Conservation (phyloP, 768 basidiomycete genomes). For the Hericium rajendrae region DNA sequence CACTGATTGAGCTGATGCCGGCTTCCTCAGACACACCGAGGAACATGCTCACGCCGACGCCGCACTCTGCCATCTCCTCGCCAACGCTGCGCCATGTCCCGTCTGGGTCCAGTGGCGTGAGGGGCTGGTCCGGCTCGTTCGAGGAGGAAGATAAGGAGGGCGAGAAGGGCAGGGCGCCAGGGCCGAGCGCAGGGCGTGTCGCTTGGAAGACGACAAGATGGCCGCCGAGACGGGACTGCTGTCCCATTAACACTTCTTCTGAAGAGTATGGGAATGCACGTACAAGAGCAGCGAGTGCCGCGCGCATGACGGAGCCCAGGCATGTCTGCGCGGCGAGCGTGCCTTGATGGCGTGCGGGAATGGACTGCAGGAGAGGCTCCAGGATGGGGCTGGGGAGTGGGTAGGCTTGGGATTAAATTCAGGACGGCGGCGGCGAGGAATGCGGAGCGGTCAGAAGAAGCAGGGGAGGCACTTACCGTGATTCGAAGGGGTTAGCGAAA, state of each 20-base stretch:
- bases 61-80: conserved; percentile 82
- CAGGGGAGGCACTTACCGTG: conserved; percentile 35
- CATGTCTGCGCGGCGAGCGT: conserved; percentile 46
- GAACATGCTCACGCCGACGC: conserved; percentile 86
- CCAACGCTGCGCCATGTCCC: conserved; percentile 73
- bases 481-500: conserved; percentile 66
- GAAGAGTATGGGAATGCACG: conserved; percentile 1
- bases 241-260: background rate
- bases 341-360: conserved; percentile 55
- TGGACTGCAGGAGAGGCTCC: conserved; percentile 50
- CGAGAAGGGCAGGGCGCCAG: conserved; percentile 46
- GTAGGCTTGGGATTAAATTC: background rate
- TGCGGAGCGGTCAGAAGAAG: background rate
- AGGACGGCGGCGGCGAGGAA: conserved; percentile 7
- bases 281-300: conserved; percentile 64
- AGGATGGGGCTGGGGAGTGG: conserved; percentile 40
- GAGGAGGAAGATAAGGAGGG: background rate
- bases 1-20: conserved; percentile 83
- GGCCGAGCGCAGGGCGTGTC: conserved; percentile 59
- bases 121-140: background rate
- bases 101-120: conserved; percentile 34
- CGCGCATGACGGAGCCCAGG: conserved; percentile 69
- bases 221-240: conserved; percentile 61
- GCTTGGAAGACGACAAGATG: conserved; percentile 68
- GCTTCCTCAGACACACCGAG: conserved; percentile 70